Percentiles rank a stretch among this genome's conserved stretches.
Conservation (phyloP, 2,329 filamentous ascomycete species). For the Beauveria scarabaeidicola region DNA sequence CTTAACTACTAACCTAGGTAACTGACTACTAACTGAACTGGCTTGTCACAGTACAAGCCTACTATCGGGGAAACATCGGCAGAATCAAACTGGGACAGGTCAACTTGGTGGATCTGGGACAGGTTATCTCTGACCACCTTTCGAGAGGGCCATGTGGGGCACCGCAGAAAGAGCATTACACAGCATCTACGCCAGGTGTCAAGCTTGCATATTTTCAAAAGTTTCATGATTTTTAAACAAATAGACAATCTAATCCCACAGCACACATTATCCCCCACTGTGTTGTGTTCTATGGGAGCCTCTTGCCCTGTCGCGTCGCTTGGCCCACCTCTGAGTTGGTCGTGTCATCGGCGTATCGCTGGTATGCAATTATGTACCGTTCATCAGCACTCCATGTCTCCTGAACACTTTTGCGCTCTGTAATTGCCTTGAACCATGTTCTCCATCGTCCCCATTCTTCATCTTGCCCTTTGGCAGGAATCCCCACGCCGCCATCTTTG, state of each 20-base stretch:
- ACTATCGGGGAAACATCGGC: too few species aligned
- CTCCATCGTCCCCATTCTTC: conserved; percentile 56
- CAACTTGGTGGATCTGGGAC: too few species aligned
- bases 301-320: conserved; percentile 53
- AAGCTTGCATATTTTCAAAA: too few species aligned
- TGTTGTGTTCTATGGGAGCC: conserved; percentile 45
- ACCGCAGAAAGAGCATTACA: not conserved
- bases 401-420: conserved; percentile 51
- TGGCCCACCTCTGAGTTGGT: conserved; percentile 54
- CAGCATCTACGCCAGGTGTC: too few species aligned
- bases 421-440: conserved; percentile 53
- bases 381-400: conserved; percentile 61
- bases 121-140: too few species aligned
- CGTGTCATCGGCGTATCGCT: conserved; percentile 56
- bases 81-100: too few species aligned
- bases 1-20: too few species aligned
- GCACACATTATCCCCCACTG: too few species aligned
- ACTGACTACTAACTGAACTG: too few species aligned
- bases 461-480: conserved; percentile 43
- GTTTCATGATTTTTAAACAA: too few species aligned
- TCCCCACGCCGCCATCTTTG: conserved; percentile 47
- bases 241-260: too few species aligned
- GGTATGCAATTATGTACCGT: conserved; percentile 60
- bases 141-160: not conserved
- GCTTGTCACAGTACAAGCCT: too few species aligned